A percentile compares a stretch with the other conserved stretches of the same genome.
Conservation (phyloP, 225 moss, liverwort and hornwort genomes). For the Physcomitrium patens region DNA sequence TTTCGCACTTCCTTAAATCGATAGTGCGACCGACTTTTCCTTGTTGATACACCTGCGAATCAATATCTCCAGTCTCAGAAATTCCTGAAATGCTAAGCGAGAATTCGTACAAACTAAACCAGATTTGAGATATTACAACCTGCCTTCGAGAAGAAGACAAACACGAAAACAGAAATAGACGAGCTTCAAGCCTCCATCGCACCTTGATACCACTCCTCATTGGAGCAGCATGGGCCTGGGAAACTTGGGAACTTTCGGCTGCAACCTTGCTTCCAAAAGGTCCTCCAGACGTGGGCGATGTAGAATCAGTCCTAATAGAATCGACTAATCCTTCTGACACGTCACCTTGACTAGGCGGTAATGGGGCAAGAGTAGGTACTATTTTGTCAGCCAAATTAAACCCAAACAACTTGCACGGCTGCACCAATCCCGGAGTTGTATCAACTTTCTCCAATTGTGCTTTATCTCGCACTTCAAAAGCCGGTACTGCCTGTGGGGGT, state of each 20-base stretch:
- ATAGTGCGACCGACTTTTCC: slow-evolving; percentile 58
- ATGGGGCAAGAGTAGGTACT: slow-evolving; percentile 25
- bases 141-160: background rate
- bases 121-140: background rate
- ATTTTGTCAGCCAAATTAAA: slow-evolving; percentile 55
- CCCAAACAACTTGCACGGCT: slow-evolving; percentile 71
- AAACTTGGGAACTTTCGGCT: slow-evolving; percentile 35
- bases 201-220: slow-evolving; percentile 76
- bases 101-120: background rate
- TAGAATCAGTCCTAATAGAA: slow-evolving; percentile 26
- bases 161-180: background rate
- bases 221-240: slow-evolving; percentile 35
- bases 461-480: slow-evolving; percentile 39
- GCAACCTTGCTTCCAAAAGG: slow-evolving; percentile 32
- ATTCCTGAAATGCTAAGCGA: too few species aligned
- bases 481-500: slow-evolving; percentile 35
- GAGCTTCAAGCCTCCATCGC: background rate
- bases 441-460: slow-evolving; percentile 39
- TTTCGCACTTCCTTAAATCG: slow-evolving; percentile 56
- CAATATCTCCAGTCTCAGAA: background rate
- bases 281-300: slow-evolving; percentile 31
- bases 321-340: slow-evolving; percentile 49
- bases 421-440: slow-evolving; percentile 37
- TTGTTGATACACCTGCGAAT: slow-evolving; percentile 49
- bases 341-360: slow-evolving; percentile 35